Base-by-base conservation (phyloP, 108 stramenopile genomes). In the Discostella pseudostelligera region DNA sequence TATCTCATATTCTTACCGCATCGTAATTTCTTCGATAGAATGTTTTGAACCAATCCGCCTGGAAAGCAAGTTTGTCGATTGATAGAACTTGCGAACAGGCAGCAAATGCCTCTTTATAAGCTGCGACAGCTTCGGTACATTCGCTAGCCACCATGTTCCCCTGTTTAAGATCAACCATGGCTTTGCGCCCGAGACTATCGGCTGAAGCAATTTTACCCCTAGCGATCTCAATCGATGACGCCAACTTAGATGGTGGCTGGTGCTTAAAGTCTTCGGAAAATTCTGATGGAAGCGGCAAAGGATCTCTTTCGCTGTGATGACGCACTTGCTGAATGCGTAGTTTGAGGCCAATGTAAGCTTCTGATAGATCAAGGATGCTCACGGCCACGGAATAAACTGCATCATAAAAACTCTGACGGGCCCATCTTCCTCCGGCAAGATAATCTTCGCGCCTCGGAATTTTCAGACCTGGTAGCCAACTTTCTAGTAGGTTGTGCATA, bases 391-490 rank as follows among this genome's bases (percentile, higher is more conserved):
- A 61, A 60, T 81, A 90, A 55, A 95, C 74, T 19, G 94, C 94
- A 56, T 92, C 89, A 67, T 95, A 95, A 76, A 87, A 95, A 39
- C 87, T 88, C 59, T 92, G 89, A 39, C 89, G 63, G 4, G 94
- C 94, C 94, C 94, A 95, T 20, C 90, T 43, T 39, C 94, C 94
- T 39, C 94, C 94, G 21, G 94, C 94, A 53, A 95, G 72, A 70
- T 95, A 92, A 66, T 95, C 88, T 35, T 90, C 87, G 4, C 94
- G 76, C 22, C 84, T 62, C 20, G 94, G 94, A 59, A 95, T 82
- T 54, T 83, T 82, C 35, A 91, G 47, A 11, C 88, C 89, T 45
- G 88, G 91, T n/a, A 91, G 78, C 94, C 90, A 95, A 36, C 75
- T 86, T 64, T 92, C 89, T 3, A 95, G 74, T 21, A 95, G 76